A percentile compares a stretch with the other conserved stretches of the same genome.
These are phyloP conservation scores for Fusarium sacchari DNA, from an alignment of 2,329 filamentous ascomycete genomes.

Conservation along the genomic window DNA sequence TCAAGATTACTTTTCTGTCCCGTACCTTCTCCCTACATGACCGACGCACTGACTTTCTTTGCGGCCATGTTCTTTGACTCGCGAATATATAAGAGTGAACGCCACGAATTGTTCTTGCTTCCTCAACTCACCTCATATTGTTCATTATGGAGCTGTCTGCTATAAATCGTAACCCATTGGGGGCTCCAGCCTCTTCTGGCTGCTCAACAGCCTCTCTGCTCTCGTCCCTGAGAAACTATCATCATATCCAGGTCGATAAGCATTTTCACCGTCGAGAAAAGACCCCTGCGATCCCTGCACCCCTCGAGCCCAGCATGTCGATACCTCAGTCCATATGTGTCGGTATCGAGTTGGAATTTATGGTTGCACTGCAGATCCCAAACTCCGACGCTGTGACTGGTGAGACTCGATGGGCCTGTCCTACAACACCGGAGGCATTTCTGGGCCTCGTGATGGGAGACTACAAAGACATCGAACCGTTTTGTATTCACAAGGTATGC, in stretches of 20 bases:
- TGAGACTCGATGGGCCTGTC: constrained; percentile 26
- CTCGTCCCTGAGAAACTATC: constrained; percentile 5
- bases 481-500: constrained; percentile 36
- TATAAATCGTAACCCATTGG: constrained; percentile 26
- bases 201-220: constrained; percentile 13
- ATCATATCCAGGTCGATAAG: background rate
- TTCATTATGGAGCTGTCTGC: constrained; percentile 28
- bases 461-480: constrained; percentile 8
- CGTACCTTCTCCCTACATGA: constrained; percentile 1
- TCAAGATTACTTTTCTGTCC: background rate
- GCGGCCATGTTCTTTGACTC: background rate
- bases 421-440: constrained; percentile 5
- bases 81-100: constrained; percentile 8
- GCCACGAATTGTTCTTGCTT: constrained; percentile 9
- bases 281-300: background rate
- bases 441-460: constrained; percentile 23
- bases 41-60: background rate
- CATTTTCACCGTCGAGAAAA: background rate
- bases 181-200: constrained; percentile 13
- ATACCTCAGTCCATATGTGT: constrained; percentile 24
- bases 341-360: constrained; percentile 45
- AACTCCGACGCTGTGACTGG: background rate
- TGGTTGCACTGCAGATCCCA: constrained; percentile 33
- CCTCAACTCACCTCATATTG: background rate
- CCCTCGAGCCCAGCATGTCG: constrained; percentile 1